Conservation (phyloP, 345 rosid species). For the Noccaea caerulescens region DNA sequence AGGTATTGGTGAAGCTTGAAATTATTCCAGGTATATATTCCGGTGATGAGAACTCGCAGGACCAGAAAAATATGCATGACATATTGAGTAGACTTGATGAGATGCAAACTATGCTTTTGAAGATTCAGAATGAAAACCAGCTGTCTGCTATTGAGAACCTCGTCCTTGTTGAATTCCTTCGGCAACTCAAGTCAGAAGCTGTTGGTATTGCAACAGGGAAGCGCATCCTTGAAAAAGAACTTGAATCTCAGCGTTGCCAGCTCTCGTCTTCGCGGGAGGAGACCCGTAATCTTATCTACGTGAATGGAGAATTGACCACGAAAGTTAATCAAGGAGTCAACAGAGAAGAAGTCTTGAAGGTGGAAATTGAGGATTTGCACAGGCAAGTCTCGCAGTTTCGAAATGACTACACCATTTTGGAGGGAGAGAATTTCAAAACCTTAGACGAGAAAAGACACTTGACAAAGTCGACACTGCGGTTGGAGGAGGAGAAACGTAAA, state of each 20-base stretch:
- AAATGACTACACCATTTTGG: conserved; percentile 50
- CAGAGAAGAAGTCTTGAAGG: conserved; percentile 63
- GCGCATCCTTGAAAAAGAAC: conserved; percentile 51
- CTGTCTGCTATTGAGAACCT: conserved; percentile 56
- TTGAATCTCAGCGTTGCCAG: conserved; percentile 53
- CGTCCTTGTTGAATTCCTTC: conserved; percentile 65
- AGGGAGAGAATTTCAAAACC: conserved; percentile 57
- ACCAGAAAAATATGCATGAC: conserved; percentile 48
- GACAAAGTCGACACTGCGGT: conserved; percentile 47
- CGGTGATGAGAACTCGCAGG: conserved; percentile 49
- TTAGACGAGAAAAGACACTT: conserved; percentile 57
- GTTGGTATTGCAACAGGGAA: conserved; percentile 54
- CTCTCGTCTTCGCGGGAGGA: conserved; percentile 52
- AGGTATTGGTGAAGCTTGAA: conserved; percentile 58
- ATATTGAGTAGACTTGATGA: conserved; percentile 57
- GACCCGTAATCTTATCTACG: conserved; percentile 46
- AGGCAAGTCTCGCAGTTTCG: conserved; percentile 53
- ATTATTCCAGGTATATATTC: conserved; percentile 44
- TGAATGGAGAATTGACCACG: conserved; percentile 58
- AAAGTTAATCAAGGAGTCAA: conserved; percentile 55
- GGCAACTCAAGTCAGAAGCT: conserved; percentile 66
- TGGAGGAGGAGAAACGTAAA: conserved; percentile 52
- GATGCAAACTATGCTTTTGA: conserved; percentile 56
- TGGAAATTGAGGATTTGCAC: conserved; percentile 56
- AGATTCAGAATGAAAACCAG: conserved; percentile 64